A percentile compares a stretch with the other conserved stretches of the same genome.
These are phyloP conservation scores for Gamarada debralockiae DNA, from an alignment of 495 filamentous ascomycete species.

Conservation along the genomic window DNA sequence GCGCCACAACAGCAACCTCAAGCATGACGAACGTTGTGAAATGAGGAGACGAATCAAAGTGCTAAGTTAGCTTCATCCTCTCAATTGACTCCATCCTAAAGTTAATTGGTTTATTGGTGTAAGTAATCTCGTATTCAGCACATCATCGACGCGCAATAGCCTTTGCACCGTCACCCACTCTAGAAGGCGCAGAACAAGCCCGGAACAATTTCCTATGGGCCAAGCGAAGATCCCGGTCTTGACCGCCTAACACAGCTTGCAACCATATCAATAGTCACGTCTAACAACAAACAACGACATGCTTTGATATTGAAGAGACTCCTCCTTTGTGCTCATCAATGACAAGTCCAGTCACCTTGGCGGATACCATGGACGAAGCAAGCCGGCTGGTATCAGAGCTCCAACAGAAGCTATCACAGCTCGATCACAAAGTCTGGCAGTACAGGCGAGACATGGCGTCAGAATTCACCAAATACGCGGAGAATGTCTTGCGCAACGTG, in stretches of 20 bases:
- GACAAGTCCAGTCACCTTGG: neutral
- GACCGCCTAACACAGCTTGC: too few relatives aligned
- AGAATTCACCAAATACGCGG: slow-evolving; percentile 44
- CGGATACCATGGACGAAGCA: slow-evolving; percentile 41
- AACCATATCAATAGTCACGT: too few relatives aligned
- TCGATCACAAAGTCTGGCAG: slow-evolving; percentile 43
- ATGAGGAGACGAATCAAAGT: too few relatives aligned
- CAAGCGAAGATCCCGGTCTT: neutral
- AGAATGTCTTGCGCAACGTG: slow-evolving; percentile 38
- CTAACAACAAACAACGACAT: neutral
- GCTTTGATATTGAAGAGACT: neutral
- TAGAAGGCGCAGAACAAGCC: neutral
- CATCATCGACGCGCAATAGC: too few relatives aligned
- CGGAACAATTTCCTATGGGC: neutral
- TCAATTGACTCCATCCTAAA: too few relatives aligned
- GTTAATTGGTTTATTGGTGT: too few relatives aligned
- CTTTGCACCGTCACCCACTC: too few relatives aligned
- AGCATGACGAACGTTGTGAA: too few relatives aligned
- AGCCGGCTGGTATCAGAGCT: slow-evolving; percentile 44
- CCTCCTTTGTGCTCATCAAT: neutral
- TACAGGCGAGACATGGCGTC: slow-evolving; percentile 46
- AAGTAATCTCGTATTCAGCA: too few relatives aligned
- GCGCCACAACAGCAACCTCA: too few relatives aligned
- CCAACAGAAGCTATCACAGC: slow-evolving; percentile 43
- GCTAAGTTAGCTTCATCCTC: too few relatives aligned